Base-by-base conservation (phyloP, 2,329 filamentous ascomycete genomes). In the Calonectria leucothoes region DNA sequence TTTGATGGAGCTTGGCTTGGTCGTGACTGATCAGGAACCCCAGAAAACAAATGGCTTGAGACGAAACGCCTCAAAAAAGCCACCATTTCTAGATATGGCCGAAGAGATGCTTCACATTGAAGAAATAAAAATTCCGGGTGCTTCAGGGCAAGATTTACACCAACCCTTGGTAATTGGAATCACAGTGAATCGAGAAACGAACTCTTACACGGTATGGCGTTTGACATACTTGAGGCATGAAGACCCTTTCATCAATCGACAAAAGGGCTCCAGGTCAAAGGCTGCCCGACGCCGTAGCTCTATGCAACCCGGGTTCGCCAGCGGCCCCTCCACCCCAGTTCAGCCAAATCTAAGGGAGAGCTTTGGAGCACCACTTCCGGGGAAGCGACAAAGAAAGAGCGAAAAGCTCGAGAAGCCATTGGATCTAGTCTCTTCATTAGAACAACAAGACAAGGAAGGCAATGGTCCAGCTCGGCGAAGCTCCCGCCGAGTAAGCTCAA, bases 101-200 rank as follows among this genome's bases (percentile, higher is more conserved):
- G 96, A 98, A 81, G 94, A 97, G 81, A 92, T 98, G 65, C 84
- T 98, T 2, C 96, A 98, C 81, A 89, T 98, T 14, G 95, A 96
- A 77, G 86, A 92, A 23, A 86, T 91, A 37, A 89, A 90, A 69
- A 90, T 94, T 63, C 86, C 91, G n/a, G 86, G 87, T 64, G 78
- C 79, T 31, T 75, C 82, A 81, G 69, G 78, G 76, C 70, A 81
- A 78, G 39, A 80, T 78, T 25, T 85, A 59, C 85, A 87, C 67
- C 85, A 88, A 35, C 88, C 88, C 23, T 85, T 98, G 31, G 90
- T 94, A 14, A 86, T 98, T 70, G 93, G 95, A 14, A 90, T 98
- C 65, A 98, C 96, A 0, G 88, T 93, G 74, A 98, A 98, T 81
- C 87, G 92, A 69, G 93, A 95, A 76, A 91, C 91, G 4, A 93